These are phyloP conservation scores for Phytophthora quininea DNA, from an alignment of 352 stramenopile genomes.

Conservation along the genomic window DNA sequence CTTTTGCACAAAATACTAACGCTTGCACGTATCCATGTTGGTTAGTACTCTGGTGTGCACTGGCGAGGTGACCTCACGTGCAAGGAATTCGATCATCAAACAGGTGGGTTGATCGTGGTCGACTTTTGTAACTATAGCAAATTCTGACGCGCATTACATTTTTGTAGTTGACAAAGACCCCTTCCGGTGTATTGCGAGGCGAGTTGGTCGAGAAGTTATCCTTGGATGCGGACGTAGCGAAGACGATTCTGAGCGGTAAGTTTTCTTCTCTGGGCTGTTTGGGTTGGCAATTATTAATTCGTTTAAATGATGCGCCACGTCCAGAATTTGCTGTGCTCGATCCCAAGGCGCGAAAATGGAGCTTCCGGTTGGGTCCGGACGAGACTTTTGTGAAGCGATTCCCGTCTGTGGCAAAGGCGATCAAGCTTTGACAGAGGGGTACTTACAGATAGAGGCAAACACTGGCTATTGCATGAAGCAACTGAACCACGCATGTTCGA, in stretches of 20 bases:
- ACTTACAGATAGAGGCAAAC: slow-evolving; percentile 25
- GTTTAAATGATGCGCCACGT: background rate
- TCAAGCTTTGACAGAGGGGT: slow-evolving; percentile 35
- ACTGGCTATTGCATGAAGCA: background rate
- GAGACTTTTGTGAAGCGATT: slow-evolving; percentile 61
- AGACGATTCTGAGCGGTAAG: slow-evolving; percentile 56
- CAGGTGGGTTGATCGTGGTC: slow-evolving; percentile 35
- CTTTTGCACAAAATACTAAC: no score
- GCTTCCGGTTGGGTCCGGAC: slow-evolving; percentile 54
- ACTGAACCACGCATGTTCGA: no score
- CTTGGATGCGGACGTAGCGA: slow-evolving; percentile 46
- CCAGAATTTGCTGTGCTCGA: slow-evolving; percentile 60
- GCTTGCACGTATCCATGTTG: background rate
- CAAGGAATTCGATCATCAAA: slow-evolving; percentile 58
- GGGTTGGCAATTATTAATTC: background rate
- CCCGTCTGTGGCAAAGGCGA: slow-evolving; percentile 47
- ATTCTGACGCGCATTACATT: background rate
- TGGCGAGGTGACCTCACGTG: slow-evolving; percentile 33
- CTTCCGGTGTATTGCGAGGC: slow-evolving; percentile 47
- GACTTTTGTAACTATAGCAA: no score
- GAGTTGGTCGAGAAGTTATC: slow-evolving; percentile 51
- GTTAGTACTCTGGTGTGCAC: slow-evolving; percentile 40
- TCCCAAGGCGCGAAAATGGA: slow-evolving; percentile 50
- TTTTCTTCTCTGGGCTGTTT: background rate
- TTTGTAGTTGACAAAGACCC: slow-evolving; percentile 39